These are phyloP conservation scores for Cryptococcus sp. DNA, from an alignment of 1,284 basidiomycete genomes.

Conservation along the genomic window DNA sequence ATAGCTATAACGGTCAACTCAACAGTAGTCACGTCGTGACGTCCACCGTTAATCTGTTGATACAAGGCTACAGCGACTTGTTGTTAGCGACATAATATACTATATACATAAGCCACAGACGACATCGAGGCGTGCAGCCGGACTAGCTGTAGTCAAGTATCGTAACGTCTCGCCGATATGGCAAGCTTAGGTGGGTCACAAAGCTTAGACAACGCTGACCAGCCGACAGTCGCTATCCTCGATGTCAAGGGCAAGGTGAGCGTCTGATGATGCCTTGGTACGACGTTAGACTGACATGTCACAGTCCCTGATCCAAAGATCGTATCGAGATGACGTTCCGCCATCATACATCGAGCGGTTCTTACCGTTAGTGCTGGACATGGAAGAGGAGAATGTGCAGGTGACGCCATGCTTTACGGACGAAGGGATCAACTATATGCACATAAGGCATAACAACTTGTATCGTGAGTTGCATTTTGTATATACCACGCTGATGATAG, in stretches of 20 bases:
- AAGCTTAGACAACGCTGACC: neutral
- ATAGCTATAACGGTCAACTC: too few relatives aligned
- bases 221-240: conserved; percentile 74
- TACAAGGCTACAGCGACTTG: too few relatives aligned
- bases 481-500: conserved; percentile 54
- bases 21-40: too few relatives aligned
- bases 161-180: conserved; percentile 17
- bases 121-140: too few relatives aligned
- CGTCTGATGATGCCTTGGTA: neutral
- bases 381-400: conserved; percentile 95
- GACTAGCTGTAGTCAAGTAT: too few relatives aligned
- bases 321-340: conserved; percentile 94
- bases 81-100: too few relatives aligned
- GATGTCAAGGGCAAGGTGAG: conserved; percentile 85
- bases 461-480: conserved; percentile 67
- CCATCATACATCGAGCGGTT: conserved; percentile 88
- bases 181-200: conserved; percentile 39
- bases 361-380: conserved; percentile 89
- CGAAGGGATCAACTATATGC: conserved; percentile 96
- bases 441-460: conserved; percentile 96
- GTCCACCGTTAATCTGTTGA: too few relatives aligned
- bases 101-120: too few relatives aligned
- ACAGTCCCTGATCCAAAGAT: conserved; percentile 92
- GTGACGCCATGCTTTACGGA: conserved; percentile 93
- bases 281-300: neutral